phyloP scores from a whole-genome alignment of 345 rosid species.

The Nasturtium officinale region DNA sequence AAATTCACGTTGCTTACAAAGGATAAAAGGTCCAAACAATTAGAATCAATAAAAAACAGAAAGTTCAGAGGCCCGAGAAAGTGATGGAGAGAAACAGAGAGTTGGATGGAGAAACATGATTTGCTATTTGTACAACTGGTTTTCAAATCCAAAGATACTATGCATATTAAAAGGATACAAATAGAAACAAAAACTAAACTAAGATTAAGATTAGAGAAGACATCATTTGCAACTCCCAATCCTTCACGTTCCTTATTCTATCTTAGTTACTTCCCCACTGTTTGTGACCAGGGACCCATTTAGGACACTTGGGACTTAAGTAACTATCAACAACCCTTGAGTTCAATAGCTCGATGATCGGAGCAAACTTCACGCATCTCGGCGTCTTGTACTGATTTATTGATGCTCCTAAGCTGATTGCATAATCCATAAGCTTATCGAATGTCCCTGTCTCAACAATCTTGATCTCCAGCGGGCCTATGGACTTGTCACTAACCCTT shows the following conservation, averaged over 20 bases:
- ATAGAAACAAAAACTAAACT: neutral
- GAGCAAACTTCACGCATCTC: conserved; percentile 89
- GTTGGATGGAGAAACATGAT: conserved; percentile 33
- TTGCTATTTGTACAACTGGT: conserved; percentile 39
- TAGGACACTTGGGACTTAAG: conserved; percentile 93
- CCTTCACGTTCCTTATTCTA: conserved; percentile 16
- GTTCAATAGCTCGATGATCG: conserved; percentile 83
- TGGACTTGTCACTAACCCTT: conserved; percentile 80
- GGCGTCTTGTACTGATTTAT: conserved; percentile 97
- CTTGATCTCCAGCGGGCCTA: conserved; percentile 91
- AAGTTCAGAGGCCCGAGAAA: conserved; percentile 38
- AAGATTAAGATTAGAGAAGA: conserved; percentile 30
- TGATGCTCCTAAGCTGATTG: conserved; percentile 89
- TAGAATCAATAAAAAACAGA: conserved; percentile 8
- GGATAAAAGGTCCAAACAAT: conserved; percentile 33
- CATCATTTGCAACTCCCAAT: conserved; percentile 28
- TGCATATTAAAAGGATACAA: conserved; percentile 19
- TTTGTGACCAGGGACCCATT: conserved; percentile 93
- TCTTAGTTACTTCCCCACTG: conserved; percentile 62
- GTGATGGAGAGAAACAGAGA: conserved; percentile 26
- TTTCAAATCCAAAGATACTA: conserved; percentile 31
- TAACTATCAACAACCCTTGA: conserved; percentile 66
- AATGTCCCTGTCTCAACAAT: conserved; percentile 88
- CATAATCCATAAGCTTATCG: conserved; percentile 96
- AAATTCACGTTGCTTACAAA: conserved; percentile 20